Conservation (phyloP, 805 yeast species). For the Saturnispora halmiae region DNA sequence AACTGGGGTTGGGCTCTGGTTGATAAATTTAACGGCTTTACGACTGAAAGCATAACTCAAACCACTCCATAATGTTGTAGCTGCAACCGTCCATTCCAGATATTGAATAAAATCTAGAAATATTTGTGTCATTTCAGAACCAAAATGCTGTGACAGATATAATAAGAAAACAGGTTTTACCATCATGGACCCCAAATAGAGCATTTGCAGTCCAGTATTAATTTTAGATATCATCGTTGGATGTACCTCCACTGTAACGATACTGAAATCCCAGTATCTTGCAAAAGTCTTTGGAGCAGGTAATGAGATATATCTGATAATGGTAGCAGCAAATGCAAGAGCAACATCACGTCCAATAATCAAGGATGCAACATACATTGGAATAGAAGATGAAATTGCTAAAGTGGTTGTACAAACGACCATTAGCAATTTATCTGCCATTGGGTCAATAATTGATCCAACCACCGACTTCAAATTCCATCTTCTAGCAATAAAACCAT, state of each 20-base stretch:
- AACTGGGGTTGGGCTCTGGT: background rate
- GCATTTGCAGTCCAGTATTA: conserved; percentile 90
- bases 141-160: conserved; percentile 27
- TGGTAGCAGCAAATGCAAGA: conserved; percentile 63
- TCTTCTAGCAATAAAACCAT: conserved; percentile 83
- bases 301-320: conserved; percentile 61
- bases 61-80: conserved; percentile 74
- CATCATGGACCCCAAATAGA: conserved; percentile 63
- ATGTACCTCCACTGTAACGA: conserved; percentile 75
- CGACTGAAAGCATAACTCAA: conserved; percentile 63
- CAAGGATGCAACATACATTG: conserved; percentile 53
- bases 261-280: conserved; percentile 69
- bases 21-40: conserved; percentile 47
- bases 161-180: conserved; percentile 41
- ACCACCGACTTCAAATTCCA: conserved; percentile 69
- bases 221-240: conserved; percentile 82
- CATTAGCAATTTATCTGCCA: conserved; percentile 92
- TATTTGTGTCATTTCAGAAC: conserved; percentile 16
- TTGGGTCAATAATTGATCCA: conserved; percentile 89
- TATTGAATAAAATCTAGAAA: conserved; percentile 22
- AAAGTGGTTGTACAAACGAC: conserved; percentile 72
- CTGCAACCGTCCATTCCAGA: conserved; percentile 48
- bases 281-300: conserved; percentile 66
- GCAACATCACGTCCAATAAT: conserved; percentile 80
- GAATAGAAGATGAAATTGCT: conserved; percentile 60